These are phyloP conservation scores for Odonthalia washingtoniensis DNA, from an alignment of 31 red algal species.

Conservation along the genomic window DNA sequence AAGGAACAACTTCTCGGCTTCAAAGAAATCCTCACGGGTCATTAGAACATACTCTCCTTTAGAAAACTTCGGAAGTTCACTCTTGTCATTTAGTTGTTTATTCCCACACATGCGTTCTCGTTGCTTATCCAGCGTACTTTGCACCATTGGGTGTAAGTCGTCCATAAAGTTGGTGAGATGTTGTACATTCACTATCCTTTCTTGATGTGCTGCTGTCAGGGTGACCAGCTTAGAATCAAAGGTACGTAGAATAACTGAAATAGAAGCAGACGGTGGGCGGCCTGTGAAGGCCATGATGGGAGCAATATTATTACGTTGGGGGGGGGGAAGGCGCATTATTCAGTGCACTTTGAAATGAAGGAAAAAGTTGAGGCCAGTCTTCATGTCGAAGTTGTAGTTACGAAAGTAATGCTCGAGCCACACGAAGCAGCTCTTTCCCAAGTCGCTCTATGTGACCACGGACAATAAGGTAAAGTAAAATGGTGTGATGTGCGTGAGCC, in stretches of 20 bases:
- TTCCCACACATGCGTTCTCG: not conserved
- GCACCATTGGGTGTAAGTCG: constrained; percentile 5
- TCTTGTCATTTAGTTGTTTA: not conserved
- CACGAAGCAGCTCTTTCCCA: constrained; percentile 24
- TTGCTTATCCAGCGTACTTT: not conserved
- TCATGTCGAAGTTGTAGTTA: constrained; percentile 1
- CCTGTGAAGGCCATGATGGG: constrained; percentile 24
- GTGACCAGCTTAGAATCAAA: not conserved
- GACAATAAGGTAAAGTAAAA: too few relatives aligned
- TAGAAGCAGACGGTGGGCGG: constrained; percentile 13
- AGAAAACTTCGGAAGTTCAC: too few relatives aligned
- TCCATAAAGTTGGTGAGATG: not conserved
- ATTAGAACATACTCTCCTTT: constrained; percentile 36
- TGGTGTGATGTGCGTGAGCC: too few relatives aligned
- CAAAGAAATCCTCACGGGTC: not conserved
- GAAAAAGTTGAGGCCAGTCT: constrained; percentile 36
- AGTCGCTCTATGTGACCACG: too few relatives aligned
- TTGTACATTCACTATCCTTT: constrained; percentile 9
- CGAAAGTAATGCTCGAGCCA: not conserved
- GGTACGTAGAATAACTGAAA: constrained; percentile 7
- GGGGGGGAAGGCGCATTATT: constrained; percentile 8
- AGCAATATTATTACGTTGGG: constrained; percentile 1
- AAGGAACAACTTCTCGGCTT: constrained; percentile 17
- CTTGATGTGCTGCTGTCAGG: not conserved
- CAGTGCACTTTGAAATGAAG: constrained; percentile 32